A percentile compares a stretch with the other conserved stretches of the same genome.
phyloP scores from a whole-genome alignment of 805 yeast genomes.

The Sugiyamaella qingdaonensis region DNA sequence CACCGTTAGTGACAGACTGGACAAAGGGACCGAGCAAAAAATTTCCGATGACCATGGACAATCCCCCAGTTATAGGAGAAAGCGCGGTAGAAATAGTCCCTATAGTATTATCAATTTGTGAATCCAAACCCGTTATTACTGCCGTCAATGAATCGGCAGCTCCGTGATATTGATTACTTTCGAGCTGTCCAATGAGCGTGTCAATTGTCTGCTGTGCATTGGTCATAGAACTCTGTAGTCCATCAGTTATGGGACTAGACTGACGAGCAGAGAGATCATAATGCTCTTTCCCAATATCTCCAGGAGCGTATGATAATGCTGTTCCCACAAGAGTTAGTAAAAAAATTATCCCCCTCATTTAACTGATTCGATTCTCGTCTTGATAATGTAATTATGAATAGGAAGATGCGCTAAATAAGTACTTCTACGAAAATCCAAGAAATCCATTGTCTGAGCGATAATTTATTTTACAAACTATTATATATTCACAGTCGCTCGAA shows the following conservation, averaged over 20 bases:
- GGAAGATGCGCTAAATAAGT: too few relatives aligned
- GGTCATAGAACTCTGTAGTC: slow-evolving; percentile 2
- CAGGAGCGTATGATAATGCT: too few relatives aligned
- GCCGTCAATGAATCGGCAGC: slow-evolving; percentile 13
- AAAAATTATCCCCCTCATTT: too few relatives aligned
- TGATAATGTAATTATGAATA: too few relatives aligned
- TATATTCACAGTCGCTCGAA: not conserved
- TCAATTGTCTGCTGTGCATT: slow-evolving; percentile 3
- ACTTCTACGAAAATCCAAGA: too few relatives aligned
- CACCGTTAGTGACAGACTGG: slow-evolving; percentile 17
- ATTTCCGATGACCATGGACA: slow-evolving; percentile 12
- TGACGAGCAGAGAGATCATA: not conserved
- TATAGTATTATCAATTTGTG: slow-evolving; percentile 26
- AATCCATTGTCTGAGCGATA: not conserved
- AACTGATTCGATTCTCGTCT: too few relatives aligned
- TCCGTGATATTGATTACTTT: not conserved
- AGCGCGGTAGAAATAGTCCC: slow-evolving; percentile 18
- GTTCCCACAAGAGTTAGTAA: too few relatives aligned
- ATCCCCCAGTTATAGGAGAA: slow-evolving; percentile 19
- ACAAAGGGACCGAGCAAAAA: slow-evolving; percentile 14
- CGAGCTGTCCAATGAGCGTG: not conserved
- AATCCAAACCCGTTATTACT: slow-evolving; percentile 29
- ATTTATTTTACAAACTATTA: slow-evolving; percentile 1
- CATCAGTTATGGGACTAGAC: slow-evolving; percentile 5
- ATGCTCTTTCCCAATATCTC: too few relatives aligned